These are phyloP conservation scores for Magnusiomyces magnusii DNA, from an alignment of 1,139 yeast species.

Conservation along the genomic window DNA sequence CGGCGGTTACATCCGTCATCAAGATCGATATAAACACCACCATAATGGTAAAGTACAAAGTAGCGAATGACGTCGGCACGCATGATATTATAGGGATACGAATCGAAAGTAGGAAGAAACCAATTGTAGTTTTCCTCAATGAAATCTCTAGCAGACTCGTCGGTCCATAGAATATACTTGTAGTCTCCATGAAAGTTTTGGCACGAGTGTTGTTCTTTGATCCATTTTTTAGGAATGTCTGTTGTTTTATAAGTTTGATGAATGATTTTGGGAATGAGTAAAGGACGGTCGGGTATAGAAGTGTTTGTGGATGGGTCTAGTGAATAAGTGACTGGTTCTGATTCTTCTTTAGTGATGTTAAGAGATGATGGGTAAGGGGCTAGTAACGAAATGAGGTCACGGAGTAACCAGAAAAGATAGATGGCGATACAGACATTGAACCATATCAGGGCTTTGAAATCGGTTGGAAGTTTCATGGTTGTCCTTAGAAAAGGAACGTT, in stretches of 20 bases:
- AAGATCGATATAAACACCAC: conserved; percentile 85
- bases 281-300: conserved; percentile 20
- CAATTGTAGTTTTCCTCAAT: conserved; percentile 74
- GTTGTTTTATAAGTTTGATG: conserved; percentile 87
- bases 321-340: conserved; percentile 30
- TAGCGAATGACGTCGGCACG: conserved; percentile 92
- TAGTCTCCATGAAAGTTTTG: conserved; percentile 77
- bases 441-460: not conserved
- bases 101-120: conserved; percentile 74
- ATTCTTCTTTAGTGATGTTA: conserved; percentile 52
- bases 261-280: conserved; percentile 74
- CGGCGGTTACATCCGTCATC: conserved; percentile 80
- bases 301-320: not conserved
- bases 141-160: conserved; percentile 70
- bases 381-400: conserved; percentile 67
- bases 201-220: conserved; percentile 67
- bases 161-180: conserved; percentile 83
- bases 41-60: conserved; percentile 73
- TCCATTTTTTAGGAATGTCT: conserved; percentile 75
- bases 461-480: not conserved
- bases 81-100: conserved; percentile 72
- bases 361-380: conserved; percentile 64
- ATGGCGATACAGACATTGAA: conserved; percentile 21
- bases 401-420: conserved; percentile 44
- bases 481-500: no score